Conservation (phyloP, 179 eudicot species). For the Amaranthus tricolor region DNA sequence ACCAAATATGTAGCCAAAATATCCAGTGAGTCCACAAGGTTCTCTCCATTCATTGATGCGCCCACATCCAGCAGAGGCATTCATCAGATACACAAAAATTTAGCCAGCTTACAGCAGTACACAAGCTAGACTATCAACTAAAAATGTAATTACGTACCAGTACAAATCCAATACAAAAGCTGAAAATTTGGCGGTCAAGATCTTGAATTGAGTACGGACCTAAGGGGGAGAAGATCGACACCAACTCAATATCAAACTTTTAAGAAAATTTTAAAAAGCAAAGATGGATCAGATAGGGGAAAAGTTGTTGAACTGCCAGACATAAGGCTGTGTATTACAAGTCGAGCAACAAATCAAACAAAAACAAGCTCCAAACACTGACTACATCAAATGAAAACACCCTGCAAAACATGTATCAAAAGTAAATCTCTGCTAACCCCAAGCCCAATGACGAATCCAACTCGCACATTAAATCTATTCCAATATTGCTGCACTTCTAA, state of each 20-base stretch:
- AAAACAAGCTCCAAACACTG: not conserved
- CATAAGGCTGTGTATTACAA: not conserved
- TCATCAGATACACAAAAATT: not conserved
- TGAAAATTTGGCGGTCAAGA: conserved; percentile 11
- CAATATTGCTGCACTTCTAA: not conserved
- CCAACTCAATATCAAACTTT: conserved; percentile 9
- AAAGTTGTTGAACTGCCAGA: too few relatives aligned
- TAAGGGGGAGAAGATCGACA: conserved; percentile 15
- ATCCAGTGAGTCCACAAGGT: not conserved
- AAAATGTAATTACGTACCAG: conserved; percentile 20
- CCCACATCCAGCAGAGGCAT: conserved; percentile 6
- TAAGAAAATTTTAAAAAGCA: too few relatives aligned
- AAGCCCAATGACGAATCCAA: not conserved
- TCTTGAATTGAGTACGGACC: conserved; percentile 10
- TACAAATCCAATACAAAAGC: conserved; percentile 4
- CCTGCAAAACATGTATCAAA: not conserved
- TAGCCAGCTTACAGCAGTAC: conserved; percentile 18
- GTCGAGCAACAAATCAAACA: not conserved
- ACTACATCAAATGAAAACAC: not conserved
- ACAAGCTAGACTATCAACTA: not conserved
- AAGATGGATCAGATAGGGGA: too few relatives aligned
- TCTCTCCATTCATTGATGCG: not conserved
- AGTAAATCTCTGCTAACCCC: not conserved
- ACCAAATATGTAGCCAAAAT: not conserved
- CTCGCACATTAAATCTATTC: not conserved